Base-by-base conservation (phyloP, 495 filamentous ascomycete genomes). In the Alectoria sarmentosa region DNA sequence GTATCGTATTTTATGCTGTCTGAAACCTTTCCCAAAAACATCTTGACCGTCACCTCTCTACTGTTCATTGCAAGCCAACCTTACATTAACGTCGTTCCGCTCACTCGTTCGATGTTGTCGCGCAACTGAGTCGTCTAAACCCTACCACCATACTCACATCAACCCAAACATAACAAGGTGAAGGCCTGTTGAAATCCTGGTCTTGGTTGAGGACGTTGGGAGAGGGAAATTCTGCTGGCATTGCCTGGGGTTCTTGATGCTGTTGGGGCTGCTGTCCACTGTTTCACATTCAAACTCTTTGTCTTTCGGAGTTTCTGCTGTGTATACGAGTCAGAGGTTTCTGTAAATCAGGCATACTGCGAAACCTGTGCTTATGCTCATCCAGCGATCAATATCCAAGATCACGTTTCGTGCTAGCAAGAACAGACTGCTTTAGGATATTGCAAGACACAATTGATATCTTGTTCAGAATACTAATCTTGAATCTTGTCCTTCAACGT, bases 331-430 rank as follows among this genome's bases (percentile, higher is more conserved):
- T 30, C 48, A n/a, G n/a, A 54, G 41, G 14, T n/a, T 66, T 55
- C 44, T 63, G 60, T 66, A 66, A n/a, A 28, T 58, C 59, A 66
- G 65, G 46, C 59, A 39, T 58, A 49, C 46, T 63, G 52, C 60
- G 42, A 66, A 49, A 17, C 19, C 56, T 66, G 38, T 62, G 52
- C 41, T 57, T 62, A 52, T 66, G 65, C 55, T 63, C 55, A 58
- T 49, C 30, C 39, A 62, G 60, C 65, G 62, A 55, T 46, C 52
- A 62, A 63, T 57, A 55, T 41, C 60, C 48, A 62, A 62, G 37
- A 66, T 42, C 37, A 34, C 52, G 60, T 58, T 57, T 46, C 57
- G 59, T 66, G 65, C 44, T 57, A 58, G 65, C 60, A 52, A 66
- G 52, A 58, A 39, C 59, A 66, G 65, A 62, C 23, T 58, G 60